Conservation (phyloP, 306 rosid genomes). For the Dalbergia cultrata region DNA sequence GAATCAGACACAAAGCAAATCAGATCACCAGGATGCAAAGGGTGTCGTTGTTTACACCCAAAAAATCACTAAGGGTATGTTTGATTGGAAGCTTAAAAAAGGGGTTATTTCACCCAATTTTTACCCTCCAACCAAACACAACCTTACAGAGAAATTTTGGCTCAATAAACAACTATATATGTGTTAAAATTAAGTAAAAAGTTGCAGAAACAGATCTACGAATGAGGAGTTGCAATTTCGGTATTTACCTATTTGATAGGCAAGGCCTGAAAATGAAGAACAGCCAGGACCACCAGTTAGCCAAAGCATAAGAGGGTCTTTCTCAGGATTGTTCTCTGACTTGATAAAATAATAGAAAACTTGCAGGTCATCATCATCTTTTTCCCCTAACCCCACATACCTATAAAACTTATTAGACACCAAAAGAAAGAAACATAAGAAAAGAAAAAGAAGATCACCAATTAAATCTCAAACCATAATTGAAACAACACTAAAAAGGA, state of each 20-base stretch:
- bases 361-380: conserved; percentile 54
- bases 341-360: conserved; percentile 66
- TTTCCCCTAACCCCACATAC: conserved; percentile 66
- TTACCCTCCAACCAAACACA: too few species aligned
- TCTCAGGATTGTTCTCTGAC: conserved; percentile 57
- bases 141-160: not conserved
- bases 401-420: conserved; percentile 37
- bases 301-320: conserved; percentile 77
- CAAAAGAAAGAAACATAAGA: too few species aligned
- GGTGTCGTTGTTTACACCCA: too few species aligned
- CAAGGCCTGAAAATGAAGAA: conserved; percentile 54
- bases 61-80: too few species aligned
- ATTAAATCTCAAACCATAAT: too few species aligned
- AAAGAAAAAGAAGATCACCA: too few species aligned
- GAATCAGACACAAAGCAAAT: too few species aligned
- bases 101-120: too few species aligned
- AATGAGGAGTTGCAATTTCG: not conserved
- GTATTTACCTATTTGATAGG: conserved; percentile 55
- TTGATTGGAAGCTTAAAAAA: too few species aligned
- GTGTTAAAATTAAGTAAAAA: not conserved
- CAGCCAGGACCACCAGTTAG: conserved; percentile 80
- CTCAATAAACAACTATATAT: too few species aligned
- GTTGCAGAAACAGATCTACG: not conserved
- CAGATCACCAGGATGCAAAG: too few species aligned
- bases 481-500: too few species aligned